phyloP scores from a whole-genome alignment of 495 filamentous ascomycete species.

The Tuber indicum region DNA sequence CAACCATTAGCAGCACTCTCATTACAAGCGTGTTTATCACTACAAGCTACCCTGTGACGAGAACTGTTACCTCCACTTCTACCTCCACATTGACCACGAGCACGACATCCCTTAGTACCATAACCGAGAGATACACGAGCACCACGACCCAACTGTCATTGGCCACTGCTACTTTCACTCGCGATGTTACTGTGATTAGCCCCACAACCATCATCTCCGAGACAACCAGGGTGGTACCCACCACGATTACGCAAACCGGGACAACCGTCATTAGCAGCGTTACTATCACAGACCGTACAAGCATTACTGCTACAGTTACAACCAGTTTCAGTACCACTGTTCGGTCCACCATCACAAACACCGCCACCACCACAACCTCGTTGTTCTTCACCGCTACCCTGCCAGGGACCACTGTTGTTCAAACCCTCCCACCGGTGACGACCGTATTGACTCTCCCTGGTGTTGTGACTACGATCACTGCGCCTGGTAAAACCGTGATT shows the following conservation, averaged over 20 bases:
- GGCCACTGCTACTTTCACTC: background rate
- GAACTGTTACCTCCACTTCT: background rate
- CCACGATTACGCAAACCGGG: slow-evolving; percentile 6
- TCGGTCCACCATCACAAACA: slow-evolving; percentile 8
- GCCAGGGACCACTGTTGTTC: slow-evolving; percentile 32
- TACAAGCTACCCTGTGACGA: slow-evolving; percentile 21
- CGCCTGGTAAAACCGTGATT: slow-evolving; percentile 17
- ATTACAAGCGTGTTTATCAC: slow-evolving; percentile 22
- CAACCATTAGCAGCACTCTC: slow-evolving; percentile 8
- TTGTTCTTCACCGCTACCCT: slow-evolving; percentile 34
- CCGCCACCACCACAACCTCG: slow-evolving; percentile 16
- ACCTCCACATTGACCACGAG: background rate
- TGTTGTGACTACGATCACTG: slow-evolving; percentile 32
- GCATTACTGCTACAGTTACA: background rate
- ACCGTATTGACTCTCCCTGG: slow-evolving; percentile 25
- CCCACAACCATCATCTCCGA: slow-evolving; percentile 2
- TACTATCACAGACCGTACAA: slow-evolving; percentile 6
- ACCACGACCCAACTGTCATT: background rate
- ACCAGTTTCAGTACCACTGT: slow-evolving; percentile 26
- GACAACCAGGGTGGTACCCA: slow-evolving; percentile 9
- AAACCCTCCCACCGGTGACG: slow-evolving; percentile 28
- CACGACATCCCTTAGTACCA: background rate
- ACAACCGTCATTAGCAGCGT: background rate
- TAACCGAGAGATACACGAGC: background rate
- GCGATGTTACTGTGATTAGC: background rate